Evolutionary conservation across 75 land plant genomes (phyloP).

Genomic region (Chamaecyparis obtusa): DNA sequence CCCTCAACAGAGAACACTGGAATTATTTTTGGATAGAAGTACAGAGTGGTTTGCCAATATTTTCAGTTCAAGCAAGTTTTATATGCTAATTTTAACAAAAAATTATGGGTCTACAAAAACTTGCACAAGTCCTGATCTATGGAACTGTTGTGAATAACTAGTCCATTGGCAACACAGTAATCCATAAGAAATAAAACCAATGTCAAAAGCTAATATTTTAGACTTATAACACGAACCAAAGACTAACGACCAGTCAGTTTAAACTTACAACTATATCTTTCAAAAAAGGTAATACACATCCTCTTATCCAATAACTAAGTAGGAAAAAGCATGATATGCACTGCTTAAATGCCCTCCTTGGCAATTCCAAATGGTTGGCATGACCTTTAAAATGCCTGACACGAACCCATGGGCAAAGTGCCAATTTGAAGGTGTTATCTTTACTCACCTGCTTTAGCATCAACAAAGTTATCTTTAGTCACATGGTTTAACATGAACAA

Average conservation of each 20-base stretch:
- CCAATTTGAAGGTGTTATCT: background rate
- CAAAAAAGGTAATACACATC: background rate
- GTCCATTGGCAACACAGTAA: background rate
- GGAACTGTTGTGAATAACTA: background rate
- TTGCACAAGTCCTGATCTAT: no score
- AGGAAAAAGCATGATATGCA: background rate
- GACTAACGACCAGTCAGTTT: background rate
- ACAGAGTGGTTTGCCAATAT: background rate
- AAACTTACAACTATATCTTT: background rate
- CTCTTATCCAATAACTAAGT: background rate
- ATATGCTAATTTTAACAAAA: background rate
- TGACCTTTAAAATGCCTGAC: background rate
- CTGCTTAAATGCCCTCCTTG: background rate
- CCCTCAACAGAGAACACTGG: background rate
- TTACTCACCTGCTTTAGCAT: slow-evolving; percentile 1
- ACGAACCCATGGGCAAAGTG: background rate
- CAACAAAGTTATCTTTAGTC: background rate
- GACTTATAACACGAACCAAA: background rate
- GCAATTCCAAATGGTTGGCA: background rate
- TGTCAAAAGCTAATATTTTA: background rate
- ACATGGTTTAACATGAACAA: background rate
- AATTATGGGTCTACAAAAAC: background rate
- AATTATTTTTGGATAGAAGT: background rate
- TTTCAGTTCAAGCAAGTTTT: background rate
- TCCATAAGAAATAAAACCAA: background rate